A percentile compares a stretch with the other conserved stretches of the same genome.
These are phyloP conservation scores for Fraxinus pennsylvanica DNA, from an alignment of 257 asterid genomes.

Conservation along the genomic window DNA sequence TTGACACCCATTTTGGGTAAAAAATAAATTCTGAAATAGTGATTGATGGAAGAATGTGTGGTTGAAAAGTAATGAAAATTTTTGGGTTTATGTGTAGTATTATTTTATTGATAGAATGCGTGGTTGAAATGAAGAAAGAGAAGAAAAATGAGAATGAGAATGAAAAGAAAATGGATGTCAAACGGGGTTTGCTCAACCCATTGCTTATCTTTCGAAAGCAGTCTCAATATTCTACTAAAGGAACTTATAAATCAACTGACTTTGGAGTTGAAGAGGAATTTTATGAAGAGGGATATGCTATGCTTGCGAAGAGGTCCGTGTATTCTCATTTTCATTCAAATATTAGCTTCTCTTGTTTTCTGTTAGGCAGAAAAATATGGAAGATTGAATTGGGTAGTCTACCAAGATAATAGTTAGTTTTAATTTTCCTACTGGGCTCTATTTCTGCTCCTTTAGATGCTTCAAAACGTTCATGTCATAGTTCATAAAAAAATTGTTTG, in stretches of 20 bases:
- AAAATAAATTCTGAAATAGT: too few relatives aligned
- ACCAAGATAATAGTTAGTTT: neutral
- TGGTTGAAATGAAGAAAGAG: slow-evolving; percentile 31
- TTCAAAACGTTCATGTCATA: neutral
- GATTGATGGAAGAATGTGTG: too few relatives aligned
- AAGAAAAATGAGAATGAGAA: too few relatives aligned
- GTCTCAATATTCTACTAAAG: slow-evolving; percentile 48
- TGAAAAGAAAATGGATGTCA: too few relatives aligned
- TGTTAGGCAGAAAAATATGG: neutral
- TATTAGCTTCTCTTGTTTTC: neutral
- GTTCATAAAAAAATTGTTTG: too few relatives aligned
- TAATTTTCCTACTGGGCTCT: neutral
- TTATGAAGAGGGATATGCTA: slow-evolving; percentile 97
- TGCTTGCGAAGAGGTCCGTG: slow-evolving; percentile 89
- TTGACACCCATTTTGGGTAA: too few relatives aligned
- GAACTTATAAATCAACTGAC: slow-evolving; percentile 68
- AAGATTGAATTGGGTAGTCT: neutral
- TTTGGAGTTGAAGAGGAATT: slow-evolving; percentile 92
- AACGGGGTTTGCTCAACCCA: slow-evolving; percentile 63
- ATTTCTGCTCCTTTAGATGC: neutral
- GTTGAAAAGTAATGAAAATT: too few relatives aligned
- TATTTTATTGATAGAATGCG: too few relatives aligned
- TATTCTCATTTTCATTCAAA: neutral
- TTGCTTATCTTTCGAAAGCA: slow-evolving; percentile 56
- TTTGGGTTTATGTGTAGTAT: too few relatives aligned